Conservation (phyloP, 257 asterid species). For the Lithospermum erythrorhizon region DNA sequence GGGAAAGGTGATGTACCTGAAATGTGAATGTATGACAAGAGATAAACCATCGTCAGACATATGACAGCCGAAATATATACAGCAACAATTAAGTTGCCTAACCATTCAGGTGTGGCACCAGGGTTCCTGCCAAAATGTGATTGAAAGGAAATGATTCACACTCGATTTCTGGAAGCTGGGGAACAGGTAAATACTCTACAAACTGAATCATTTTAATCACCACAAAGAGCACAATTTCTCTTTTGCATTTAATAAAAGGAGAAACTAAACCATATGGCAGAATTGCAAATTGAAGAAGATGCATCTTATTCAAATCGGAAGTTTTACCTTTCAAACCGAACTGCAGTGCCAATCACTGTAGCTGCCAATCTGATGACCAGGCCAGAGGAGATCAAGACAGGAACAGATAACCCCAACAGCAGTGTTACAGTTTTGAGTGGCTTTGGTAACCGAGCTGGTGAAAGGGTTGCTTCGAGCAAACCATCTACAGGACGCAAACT, state of each 20-base stretch:
- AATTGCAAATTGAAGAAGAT: neutral
- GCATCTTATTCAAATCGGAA: neutral
- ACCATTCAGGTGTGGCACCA: conserved; percentile 76
- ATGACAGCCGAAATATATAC: conserved; percentile 50
- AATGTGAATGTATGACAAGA: conserved; percentile 74
- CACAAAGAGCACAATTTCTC: neutral
- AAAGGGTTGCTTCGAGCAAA: conserved; percentile 89
- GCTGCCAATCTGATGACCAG: conserved; percentile 49
- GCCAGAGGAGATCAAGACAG: conserved; percentile 74
- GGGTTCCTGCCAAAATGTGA: conserved; percentile 57
- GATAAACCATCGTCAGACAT: conserved; percentile 72
- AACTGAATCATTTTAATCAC: neutral
- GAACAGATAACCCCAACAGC: conserved; percentile 58
- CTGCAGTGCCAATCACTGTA: conserved; percentile 54
- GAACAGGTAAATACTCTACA: neutral
- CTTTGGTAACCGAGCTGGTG: conserved; percentile 76
- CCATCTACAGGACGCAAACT: conserved; percentile 57
- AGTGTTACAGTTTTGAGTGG: conserved; percentile 79
- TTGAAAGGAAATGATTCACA: conserved; percentile 7
- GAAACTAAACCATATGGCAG: neutral
- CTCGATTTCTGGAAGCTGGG: neutral
- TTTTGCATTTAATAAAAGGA: neutral
- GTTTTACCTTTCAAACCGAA: conserved; percentile 65
- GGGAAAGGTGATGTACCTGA: conserved; percentile 46
- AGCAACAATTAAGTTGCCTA: conserved; percentile 46